Evolutionary conservation across 2,329 filamentous ascomycete genomes (phyloP).

Genomic region (Talaromyces piceae): DNA sequence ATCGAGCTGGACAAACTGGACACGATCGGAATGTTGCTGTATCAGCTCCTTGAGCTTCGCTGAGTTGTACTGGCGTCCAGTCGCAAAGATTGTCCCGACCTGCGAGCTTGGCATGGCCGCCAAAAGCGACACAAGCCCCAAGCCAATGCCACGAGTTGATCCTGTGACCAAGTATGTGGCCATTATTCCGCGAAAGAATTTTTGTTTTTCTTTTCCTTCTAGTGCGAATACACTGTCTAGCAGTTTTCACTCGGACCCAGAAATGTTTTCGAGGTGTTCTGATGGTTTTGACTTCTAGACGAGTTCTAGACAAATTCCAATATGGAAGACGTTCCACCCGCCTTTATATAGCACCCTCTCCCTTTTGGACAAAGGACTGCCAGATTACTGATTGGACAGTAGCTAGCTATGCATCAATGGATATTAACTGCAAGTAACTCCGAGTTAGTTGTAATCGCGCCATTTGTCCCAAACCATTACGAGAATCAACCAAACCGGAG

Average conservation of each 20-base stretch:
- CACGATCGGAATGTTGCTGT: not conserved
- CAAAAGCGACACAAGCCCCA: not conserved
- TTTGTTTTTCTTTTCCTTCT: too few relatives aligned
- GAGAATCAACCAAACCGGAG: not conserved
- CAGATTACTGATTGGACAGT: too few relatives aligned
- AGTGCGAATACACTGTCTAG: too few relatives aligned
- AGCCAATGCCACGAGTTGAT: not conserved
- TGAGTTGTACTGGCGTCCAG: not conserved
- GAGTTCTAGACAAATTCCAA: too few relatives aligned
- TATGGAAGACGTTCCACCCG: too few relatives aligned
- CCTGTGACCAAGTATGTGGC: conserved; percentile 5
- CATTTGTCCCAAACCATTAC: not conserved
- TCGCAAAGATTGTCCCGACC: not conserved
- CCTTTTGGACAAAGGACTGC: too few relatives aligned
- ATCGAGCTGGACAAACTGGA: not conserved
- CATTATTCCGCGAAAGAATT: conserved; percentile 2
- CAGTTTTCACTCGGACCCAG: too few relatives aligned
- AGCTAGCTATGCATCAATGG: too few relatives aligned
- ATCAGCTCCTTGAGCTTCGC: not conserved
- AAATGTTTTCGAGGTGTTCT: too few relatives aligned
- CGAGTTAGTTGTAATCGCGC: not conserved
- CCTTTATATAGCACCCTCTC: too few relatives aligned
- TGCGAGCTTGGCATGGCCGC: not conserved
- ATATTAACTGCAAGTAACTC: not conserved
- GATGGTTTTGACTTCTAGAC: too few relatives aligned